Evolutionary conservation across 2,329 filamentous ascomycete genomes (phyloP), one percentile per base, ranked within the genome.

Genomic region (Macrophomina tecta): DNA sequence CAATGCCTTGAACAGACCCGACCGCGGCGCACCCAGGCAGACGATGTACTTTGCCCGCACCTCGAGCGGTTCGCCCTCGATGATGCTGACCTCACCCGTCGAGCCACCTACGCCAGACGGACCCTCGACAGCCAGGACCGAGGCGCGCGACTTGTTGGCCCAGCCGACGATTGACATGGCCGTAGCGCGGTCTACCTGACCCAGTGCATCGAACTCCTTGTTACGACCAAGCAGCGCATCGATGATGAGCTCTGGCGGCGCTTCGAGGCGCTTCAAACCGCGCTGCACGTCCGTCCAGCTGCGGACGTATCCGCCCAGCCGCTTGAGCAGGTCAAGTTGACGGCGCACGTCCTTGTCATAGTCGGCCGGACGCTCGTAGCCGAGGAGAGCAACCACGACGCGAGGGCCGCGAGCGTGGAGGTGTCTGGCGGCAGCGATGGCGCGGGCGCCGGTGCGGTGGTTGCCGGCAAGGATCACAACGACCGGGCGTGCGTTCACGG

Each of bases 91-190:
- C 70, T 87, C 84, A 23, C 86, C 86, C 70, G 70, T 80, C 0
- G 89, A 88, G 2, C 92, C 92, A 70, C 94, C 93, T 60, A 97
- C 88, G 5, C 95, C 95, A 0, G 92, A 94, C 0, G 95, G 95
- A 5, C 96, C 88, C 75, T 97, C 94, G n/a, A 99, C 87, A 0
- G 93, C 91, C 23, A 99, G 82, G 3, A 95, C 90, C 67, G 90
- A 89, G 0, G 93, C 89, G 70, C 93, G 91, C 75, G 90, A 92
- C 70, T 93, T 90, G 75, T 97, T 98, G 2, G 93, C 91, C 93
- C 94, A 98, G 69, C 93, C 91, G 73, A 97, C 95, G 74, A 97
- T 87, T 74, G 96, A 91, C 74, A 96, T 94, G 0, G 93, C 92
- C 0, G 90, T 91, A 3, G 90, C 89, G 76, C 96, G 92, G 70